A percentile compares a stretch with the other conserved stretches of the same genome.
These are phyloP conservation scores for Evansstolkia leycettana DNA, from an alignment of 495 filamentous ascomycete species.

Conservation along the genomic window DNA sequence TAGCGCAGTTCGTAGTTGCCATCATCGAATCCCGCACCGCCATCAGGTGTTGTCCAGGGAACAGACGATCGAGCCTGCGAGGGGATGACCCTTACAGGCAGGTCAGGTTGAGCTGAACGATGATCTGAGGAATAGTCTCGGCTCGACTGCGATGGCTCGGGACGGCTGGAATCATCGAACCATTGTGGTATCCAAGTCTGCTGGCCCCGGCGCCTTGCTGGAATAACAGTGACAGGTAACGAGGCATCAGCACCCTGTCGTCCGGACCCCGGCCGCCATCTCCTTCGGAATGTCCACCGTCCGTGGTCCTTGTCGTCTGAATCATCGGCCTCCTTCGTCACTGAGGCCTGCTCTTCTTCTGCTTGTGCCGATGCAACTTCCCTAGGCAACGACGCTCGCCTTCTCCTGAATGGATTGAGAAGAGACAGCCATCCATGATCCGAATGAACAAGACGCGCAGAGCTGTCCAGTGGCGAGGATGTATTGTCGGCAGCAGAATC, in stretches of 20 bases:
- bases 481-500: slow-evolving; percentile 5
- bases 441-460: slow-evolving; percentile 20
- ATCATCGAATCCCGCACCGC: slow-evolving; percentile 13
- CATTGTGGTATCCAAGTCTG: slow-evolving; percentile 31
- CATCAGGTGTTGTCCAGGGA: slow-evolving; percentile 26
- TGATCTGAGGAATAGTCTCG: slow-evolving; percentile 1
- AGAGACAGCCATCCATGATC: slow-evolving; percentile 37
- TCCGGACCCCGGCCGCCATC: slow-evolving; percentile 11
- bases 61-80: slow-evolving; percentile 24
- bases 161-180: slow-evolving; percentile 10
- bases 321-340: slow-evolving; percentile 4
- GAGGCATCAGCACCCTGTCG: slow-evolving; percentile 17
- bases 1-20: slow-evolving; percentile 26
- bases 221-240: slow-evolving; percentile 55
- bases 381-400: slow-evolving; percentile 38
- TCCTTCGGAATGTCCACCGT: slow-evolving; percentile 17
- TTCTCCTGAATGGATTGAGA: slow-evolving; percentile 40
- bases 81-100: slow-evolving; percentile 28
- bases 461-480: slow-evolving; percentile 12
- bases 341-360: slow-evolving; percentile 18
- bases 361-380: slow-evolving; percentile 41
- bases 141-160: slow-evolving; percentile 9
- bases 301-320: slow-evolving; percentile 14
- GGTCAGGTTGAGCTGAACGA: slow-evolving; percentile 6
- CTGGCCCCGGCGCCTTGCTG: slow-evolving; percentile 45